Evolutionary conservation across 257 asterid species (phyloP).

Genomic region (Forsythia suspensa): DNA sequence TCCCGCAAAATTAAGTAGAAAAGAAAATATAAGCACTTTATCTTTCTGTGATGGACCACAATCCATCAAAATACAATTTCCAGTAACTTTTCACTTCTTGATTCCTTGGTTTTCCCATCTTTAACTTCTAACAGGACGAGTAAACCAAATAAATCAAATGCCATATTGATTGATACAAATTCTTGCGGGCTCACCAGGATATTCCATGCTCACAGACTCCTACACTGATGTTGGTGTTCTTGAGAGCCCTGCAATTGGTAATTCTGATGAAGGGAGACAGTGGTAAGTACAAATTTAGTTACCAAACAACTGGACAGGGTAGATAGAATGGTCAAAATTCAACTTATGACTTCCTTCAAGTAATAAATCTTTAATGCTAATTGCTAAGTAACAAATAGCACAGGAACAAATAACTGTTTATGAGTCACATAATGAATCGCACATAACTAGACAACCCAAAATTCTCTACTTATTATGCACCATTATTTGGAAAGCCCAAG

Average conservation of each 20-base stretch:
- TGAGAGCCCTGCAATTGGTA: slow-evolving; percentile 21
- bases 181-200: slow-evolving; percentile 38
- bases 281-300: slow-evolving; percentile 14
- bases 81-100: slow-evolving; percentile 5
- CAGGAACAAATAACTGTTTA: not conserved
- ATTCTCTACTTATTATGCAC: not conserved
- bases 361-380: slow-evolving; percentile 4
- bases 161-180: slow-evolving; percentile 12
- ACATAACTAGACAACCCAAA: not conserved
- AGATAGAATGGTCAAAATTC: slow-evolving; percentile 13
- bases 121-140: slow-evolving; percentile 7
- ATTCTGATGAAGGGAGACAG: slow-evolving; percentile 18
- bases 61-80: slow-evolving; percentile 11
- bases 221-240: slow-evolving; percentile 19
- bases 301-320: slow-evolving; percentile 7
- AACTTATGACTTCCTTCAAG: not conserved
- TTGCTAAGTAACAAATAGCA: slow-evolving; percentile 7
- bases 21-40: not conserved
- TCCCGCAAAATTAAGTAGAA: not conserved
- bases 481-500: not conserved
- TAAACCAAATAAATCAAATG: slow-evolving; percentile 1
- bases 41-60: not conserved
- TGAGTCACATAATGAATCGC: not conserved
- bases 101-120: not conserved
- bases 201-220: slow-evolving; percentile 39